These are phyloP conservation scores for Cercospora janseana DNA, from an alignment of 2,329 filamentous ascomycete genomes.

Conservation along the genomic window DNA sequence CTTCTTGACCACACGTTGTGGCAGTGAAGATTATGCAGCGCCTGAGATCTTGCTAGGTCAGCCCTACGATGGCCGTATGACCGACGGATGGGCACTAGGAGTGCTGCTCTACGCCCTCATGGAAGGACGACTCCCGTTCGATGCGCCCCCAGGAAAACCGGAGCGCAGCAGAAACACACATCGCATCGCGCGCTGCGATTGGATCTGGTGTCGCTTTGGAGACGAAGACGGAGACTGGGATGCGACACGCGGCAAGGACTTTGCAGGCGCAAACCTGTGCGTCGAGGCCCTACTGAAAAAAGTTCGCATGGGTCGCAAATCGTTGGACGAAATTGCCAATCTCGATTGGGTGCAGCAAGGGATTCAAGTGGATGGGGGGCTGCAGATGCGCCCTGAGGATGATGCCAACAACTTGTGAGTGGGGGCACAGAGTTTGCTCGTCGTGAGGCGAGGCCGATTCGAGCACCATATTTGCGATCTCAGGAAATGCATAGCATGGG, in stretches of 20 bases:
- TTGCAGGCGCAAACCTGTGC: slow-evolving; percentile 73
- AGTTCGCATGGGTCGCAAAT: slow-evolving; percentile 71
- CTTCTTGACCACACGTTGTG: slow-evolving; percentile 88
- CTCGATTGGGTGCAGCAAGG: slow-evolving; percentile 74
- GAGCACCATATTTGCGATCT: too few relatives aligned
- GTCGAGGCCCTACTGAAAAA: slow-evolving; percentile 84
- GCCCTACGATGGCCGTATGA: slow-evolving; percentile 86
- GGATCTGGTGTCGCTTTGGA: slow-evolving; percentile 87
- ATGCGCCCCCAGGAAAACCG: slow-evolving; percentile 77
- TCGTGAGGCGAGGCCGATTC: neutral
- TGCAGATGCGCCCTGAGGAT: slow-evolving; percentile 55
- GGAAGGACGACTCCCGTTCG: slow-evolving; percentile 90
- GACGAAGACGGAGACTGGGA: slow-evolving; percentile 87
- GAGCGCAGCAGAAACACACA: slow-evolving; percentile 74
- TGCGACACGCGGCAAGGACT: slow-evolving; percentile 59
- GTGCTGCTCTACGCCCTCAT: slow-evolving; percentile 90
- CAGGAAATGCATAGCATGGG: slow-evolving; percentile 9
- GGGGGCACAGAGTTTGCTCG: neutral
- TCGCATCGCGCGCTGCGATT: slow-evolving; percentile 92
- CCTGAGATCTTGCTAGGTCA: slow-evolving; percentile 96
- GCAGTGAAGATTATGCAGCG: slow-evolving; percentile 94
- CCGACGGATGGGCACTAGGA: slow-evolving; percentile 92
- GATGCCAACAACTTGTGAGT: slow-evolving; percentile 22
- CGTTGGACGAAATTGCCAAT: slow-evolving; percentile 68
- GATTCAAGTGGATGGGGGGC: slow-evolving; percentile 63